phyloP scores from a whole-genome alignment of 2,329 filamentous ascomycete genomes.

The Chaetomiaceae sp. region DNA sequence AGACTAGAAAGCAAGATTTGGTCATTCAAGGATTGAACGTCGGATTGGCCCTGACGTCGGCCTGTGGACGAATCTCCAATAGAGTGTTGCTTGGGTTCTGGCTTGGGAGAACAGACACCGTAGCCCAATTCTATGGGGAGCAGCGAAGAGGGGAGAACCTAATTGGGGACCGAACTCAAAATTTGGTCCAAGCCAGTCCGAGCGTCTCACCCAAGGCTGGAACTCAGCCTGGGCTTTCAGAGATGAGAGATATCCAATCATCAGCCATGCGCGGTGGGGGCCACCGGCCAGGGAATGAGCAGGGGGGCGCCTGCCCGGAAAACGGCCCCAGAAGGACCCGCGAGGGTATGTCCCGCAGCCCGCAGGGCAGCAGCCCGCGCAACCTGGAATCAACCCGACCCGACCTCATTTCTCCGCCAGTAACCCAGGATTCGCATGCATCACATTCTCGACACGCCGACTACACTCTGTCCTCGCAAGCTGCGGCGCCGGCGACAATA shows the following conservation, averaged over 20 bases:
- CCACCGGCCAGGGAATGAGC: too few species aligned
- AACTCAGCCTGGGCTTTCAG: neutral
- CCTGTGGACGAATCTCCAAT: too few species aligned
- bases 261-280: neutral
- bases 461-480: constrained; percentile 1
- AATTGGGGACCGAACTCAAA: neutral
- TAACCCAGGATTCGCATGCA: constrained; percentile 12
- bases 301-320: neutral
- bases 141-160: neutral
- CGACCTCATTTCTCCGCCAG: constrained; percentile 21
- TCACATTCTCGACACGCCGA: neutral
- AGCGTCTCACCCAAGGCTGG: constrained; percentile 1
- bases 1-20: too few species aligned
- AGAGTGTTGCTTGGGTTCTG: too few species aligned
- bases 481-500: constrained; percentile 10
- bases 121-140: neutral
- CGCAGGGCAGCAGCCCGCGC: neutral
- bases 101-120: neutral
- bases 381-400: constrained; percentile 5
- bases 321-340: neutral
- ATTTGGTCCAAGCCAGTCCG: neutral
- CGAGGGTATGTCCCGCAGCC: neutral
- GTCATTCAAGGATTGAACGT: too few species aligned
- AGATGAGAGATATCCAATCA: too few species aligned
- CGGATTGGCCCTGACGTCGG: too few species aligned